Base-by-base conservation (phyloP, 2,329 filamentous ascomycete species). In the Chlorencoelia australis region DNA sequence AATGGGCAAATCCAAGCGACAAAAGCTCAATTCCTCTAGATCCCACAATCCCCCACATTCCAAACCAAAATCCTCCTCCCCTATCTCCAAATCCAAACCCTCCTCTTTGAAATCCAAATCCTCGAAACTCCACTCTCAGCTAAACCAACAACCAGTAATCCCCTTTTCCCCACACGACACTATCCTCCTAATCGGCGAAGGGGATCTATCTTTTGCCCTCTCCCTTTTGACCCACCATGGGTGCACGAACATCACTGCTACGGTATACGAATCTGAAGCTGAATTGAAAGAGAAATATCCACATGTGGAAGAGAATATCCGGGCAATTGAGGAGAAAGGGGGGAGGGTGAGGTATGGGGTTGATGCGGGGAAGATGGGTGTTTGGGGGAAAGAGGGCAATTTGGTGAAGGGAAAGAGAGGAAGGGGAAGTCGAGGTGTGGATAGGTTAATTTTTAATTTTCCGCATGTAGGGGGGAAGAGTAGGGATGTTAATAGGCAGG, bases 401-500 rank as follows among this genome's bases (percentile, higher is more conserved):
- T 69, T 43, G 43, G 56, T 54, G 26, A 42, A 37, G 21, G 42
- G 42, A 16, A 49, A 37, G 34, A 32, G 32, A 21, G 59, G 57
- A 27, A 38, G 41, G 21, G 39, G 45, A 37, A 14, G 49, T 39
- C 51, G 60, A 61, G 3, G 59, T 65, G 4, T 82, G 68, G 79
- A 94, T 58, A 72, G 76, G 39, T 79, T 96, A 44, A 69, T 89
- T 47, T 98, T 96, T 74, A 94, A 95, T 67, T 98, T 98, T 60
- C 91, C 91, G 22, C 91, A 98, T 64, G 82, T 93, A 3, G 91
- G 91, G 45, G 91, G 91, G 30, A 79, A 93, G 52, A 82, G 76
- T 46, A 96, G 82, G 49, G 88, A 96, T 63, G 82, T 95, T 38
- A 95, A 95, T 64, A 72, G 91, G 22, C 91, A 98, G 62, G 87